phyloP scores from a whole-genome alignment of 2,329 filamentous ascomycete species.

The Leptoxyphium fumago region DNA sequence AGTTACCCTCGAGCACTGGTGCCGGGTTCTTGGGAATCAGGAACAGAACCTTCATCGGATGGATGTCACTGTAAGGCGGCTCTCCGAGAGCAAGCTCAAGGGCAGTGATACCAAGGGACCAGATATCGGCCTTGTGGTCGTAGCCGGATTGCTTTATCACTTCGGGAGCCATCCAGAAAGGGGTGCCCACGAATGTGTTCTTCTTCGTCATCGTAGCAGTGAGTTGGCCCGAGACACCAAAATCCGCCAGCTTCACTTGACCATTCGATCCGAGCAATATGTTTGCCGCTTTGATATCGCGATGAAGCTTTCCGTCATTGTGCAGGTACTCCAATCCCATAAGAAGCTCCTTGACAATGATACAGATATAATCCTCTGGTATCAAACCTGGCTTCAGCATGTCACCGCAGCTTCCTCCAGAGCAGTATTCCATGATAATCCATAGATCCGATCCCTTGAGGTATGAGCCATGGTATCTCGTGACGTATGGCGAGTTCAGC shows the following conservation, averaged over 20 bases:
- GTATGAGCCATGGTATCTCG: constrained; percentile 94
- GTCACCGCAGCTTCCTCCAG: constrained; percentile 89
- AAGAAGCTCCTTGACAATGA: constrained; percentile 80
- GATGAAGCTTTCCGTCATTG: constrained; percentile 85
- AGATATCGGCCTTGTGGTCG: constrained; percentile 95
- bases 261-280: constrained; percentile 78
- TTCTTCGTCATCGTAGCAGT: constrained; percentile 99
- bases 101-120: constrained; percentile 90
- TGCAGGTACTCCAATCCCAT: constrained; percentile 87
- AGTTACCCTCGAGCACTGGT: constrained; percentile 48
- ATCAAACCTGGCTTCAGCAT: constrained; percentile 88
- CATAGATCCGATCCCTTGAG: constrained; percentile 91
- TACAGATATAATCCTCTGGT: constrained; percentile 89
- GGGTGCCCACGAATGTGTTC: constrained; percentile 95
- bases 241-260: constrained; percentile 93
- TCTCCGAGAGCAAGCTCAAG: constrained; percentile 84
- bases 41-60: constrained; percentile 97
- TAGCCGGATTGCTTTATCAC: constrained; percentile 98
- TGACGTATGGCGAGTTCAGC: constrained; percentile 89
- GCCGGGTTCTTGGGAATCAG: constrained; percentile 90
- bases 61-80: constrained; percentile 88
- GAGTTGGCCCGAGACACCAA: constrained; percentile 89
- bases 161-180: constrained; percentile 99
- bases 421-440: constrained; percentile 99
- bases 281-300: constrained; percentile 98